phyloP scores from a whole-genome alignment of 495 filamentous ascomycete genomes.

The Tuber brumale region DNA sequence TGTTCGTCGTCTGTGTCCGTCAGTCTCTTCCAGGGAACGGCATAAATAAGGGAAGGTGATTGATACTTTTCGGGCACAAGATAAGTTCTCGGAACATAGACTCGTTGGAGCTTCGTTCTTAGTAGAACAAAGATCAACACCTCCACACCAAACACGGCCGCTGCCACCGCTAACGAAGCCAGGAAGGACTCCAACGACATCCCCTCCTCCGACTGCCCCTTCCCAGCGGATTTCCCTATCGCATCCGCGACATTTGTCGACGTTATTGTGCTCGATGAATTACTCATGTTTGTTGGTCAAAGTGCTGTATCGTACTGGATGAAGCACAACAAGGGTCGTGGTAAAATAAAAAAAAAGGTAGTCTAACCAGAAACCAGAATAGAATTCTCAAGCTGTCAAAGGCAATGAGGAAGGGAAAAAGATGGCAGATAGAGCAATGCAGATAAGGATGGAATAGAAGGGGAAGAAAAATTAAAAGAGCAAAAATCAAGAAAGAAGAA shows the following conservation, averaged over 20 bases:
- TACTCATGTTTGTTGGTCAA: neutral
- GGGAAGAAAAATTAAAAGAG: neutral
- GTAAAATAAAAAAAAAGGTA: neutral
- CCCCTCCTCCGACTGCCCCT: constrained; percentile 47
- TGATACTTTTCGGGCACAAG: constrained; percentile 83
- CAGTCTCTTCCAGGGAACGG: neutral
- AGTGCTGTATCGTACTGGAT: neutral
- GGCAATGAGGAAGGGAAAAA: neutral
- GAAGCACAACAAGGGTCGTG: neutral
- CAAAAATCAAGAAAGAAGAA: neutral
- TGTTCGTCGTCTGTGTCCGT: constrained; percentile 34
- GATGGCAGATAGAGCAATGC: neutral
- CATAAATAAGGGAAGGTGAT: constrained; percentile 46
- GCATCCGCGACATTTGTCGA: constrained; percentile 5
- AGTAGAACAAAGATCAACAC: constrained; percentile 69
- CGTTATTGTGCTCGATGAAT: neutral
- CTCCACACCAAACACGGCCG: constrained; percentile 71
- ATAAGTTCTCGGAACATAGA: constrained; percentile 91
- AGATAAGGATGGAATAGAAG: neutral
- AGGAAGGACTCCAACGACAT: constrained; percentile 62
- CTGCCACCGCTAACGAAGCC: constrained; percentile 64
- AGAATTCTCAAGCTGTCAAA: neutral
- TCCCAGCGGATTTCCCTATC: constrained; percentile 28
- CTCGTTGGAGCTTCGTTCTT: constrained; percentile 68
- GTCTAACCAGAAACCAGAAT: neutral